phyloP scores from a whole-genome alignment of 208 protist genomes.

The Leishmania guyanensis region DNA sequence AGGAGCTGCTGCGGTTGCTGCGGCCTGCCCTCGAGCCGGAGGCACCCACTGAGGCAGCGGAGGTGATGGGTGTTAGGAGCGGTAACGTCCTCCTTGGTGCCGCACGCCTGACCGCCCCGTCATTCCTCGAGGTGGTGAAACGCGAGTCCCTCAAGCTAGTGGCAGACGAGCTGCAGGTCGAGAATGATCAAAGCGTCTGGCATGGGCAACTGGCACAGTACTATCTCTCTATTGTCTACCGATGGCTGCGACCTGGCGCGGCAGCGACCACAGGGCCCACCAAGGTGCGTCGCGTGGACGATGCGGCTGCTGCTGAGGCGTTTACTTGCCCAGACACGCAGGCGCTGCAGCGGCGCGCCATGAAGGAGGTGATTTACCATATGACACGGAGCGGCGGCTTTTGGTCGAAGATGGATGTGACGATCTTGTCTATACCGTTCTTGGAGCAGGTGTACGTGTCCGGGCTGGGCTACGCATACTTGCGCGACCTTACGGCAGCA shows the following conservation, averaged over 20 bases:
- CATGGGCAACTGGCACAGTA: conserved; percentile 52
- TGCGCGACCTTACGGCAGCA: conserved; percentile 68
- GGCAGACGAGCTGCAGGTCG: conserved; percentile 28
- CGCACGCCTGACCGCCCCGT: conserved; percentile 44
- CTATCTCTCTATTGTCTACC: conserved; percentile 54
- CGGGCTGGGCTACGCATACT: conserved; percentile 57
- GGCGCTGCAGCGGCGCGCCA: conserved; percentile 54
- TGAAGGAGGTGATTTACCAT: conserved; percentile 80
- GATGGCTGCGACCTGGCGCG: conserved; percentile 11
- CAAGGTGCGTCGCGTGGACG: background rate
- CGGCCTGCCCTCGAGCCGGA: conserved; percentile 50
- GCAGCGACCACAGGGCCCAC: background rate
- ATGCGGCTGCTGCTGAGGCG: background rate
- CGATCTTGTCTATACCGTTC: conserved; percentile 66
- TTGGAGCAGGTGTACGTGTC: conserved; percentile 63
- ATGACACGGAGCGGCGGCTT: conserved; percentile 26
- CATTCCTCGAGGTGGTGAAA: conserved; percentile 43
- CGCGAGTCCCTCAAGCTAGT: conserved; percentile 18
- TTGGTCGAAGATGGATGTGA: conserved; percentile 55
- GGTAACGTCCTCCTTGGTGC: conserved; percentile 49
- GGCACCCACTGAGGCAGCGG: conserved; percentile 8
- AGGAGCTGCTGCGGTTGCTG: conserved; percentile 75
- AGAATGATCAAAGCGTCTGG: conserved; percentile 60
- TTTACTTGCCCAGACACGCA: background rate
- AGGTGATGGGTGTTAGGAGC: conserved; percentile 22